Percentiles rank a stretch among this genome's conserved stretches.
phyloP scores from a whole-genome alignment of 1,284 basidiomycete genomes.

The Chalciporus piperatoides region DNA sequence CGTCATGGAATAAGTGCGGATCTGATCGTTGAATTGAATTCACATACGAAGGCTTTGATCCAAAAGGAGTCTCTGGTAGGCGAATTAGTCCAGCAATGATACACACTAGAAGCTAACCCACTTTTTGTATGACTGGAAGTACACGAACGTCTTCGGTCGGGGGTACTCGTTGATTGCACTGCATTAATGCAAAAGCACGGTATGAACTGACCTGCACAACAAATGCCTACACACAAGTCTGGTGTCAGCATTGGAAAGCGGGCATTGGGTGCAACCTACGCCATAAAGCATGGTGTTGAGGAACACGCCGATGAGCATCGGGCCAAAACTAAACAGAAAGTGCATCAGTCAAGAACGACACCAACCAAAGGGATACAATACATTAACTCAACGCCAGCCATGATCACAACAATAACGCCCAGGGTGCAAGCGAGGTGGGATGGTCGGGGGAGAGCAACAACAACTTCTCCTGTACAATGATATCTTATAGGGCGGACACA shows the following conservation, averaged over 20 bases:
- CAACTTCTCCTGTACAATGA: too few relatives aligned
- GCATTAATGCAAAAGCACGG: not conserved
- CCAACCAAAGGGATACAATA: too few relatives aligned
- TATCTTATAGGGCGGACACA: too few relatives aligned
- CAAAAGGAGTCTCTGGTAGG: conserved; percentile 37
- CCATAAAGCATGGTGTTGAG: conserved; percentile 47
- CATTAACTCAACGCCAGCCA: too few relatives aligned
- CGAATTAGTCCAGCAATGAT: not conserved
- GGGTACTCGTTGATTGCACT: conserved; percentile 14
- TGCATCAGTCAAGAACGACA: too few relatives aligned
- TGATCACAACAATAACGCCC: too few relatives aligned
- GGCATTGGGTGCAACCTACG: conserved; percentile 26
- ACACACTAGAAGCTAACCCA: not conserved
- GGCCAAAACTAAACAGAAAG: conserved; percentile 36
- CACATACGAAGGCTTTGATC: conserved; percentile 40
- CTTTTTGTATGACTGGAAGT: conserved; percentile 11
- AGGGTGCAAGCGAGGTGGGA: too few relatives aligned
- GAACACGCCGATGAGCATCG: conserved; percentile 43
- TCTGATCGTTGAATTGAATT: not conserved
- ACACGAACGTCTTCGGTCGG: conserved; percentile 30
- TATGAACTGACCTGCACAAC: conserved; percentile 8
- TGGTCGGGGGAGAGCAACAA: too few relatives aligned
- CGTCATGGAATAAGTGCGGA: not conserved
- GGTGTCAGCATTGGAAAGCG: conserved; percentile 6
- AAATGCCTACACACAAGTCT: conserved; percentile 1